phyloP scores from a whole-genome alignment of 495 filamentous ascomycete genomes.

The Lichina pygmaea region DNA sequence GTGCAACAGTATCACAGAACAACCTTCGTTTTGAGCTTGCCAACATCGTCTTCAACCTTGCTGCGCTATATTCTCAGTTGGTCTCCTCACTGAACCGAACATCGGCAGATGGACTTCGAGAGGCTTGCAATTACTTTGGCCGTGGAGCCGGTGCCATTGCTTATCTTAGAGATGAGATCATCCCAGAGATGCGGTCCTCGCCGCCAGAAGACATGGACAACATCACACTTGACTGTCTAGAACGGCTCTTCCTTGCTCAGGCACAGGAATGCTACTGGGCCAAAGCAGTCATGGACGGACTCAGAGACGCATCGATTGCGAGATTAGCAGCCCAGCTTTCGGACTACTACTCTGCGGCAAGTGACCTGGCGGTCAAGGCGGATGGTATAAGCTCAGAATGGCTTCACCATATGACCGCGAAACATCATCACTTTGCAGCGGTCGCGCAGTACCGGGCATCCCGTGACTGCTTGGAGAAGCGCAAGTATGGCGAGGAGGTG shows the following conservation, averaged over 20 bases:
- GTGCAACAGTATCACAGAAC: conserved; percentile 42
- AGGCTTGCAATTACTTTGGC: conserved; percentile 77
- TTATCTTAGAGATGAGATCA: conserved; percentile 49
- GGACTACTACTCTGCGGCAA: conserved; percentile 65
- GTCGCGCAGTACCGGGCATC: conserved; percentile 90
- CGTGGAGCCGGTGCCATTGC: conserved; percentile 62
- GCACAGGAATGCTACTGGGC: conserved; percentile 97
- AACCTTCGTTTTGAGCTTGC: conserved; percentile 89
- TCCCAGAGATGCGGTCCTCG: conserved; percentile 62
- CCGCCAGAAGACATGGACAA: conserved; percentile 93
- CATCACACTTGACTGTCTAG: conserved; percentile 57
- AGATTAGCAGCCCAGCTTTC: conserved; percentile 80
- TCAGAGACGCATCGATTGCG: conserved; percentile 77
- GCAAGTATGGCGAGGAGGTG: conserved; percentile 89
- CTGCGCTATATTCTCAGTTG: conserved; percentile 78
- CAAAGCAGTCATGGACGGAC: conserved; percentile 79
- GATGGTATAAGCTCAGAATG: conserved; percentile 77
- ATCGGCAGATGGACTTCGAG: conserved; percentile 60
- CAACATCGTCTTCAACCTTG: conserved; percentile 81
- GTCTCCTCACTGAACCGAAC: conserved; percentile 58
- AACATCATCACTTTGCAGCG: conserved; percentile 92
- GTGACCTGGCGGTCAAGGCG: conserved; percentile 66
- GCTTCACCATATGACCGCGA: conserved; percentile 95
- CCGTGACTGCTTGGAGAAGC: conserved; percentile 75
- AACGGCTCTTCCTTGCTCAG: conserved; percentile 66